Evolutionary conservation across 1,139 yeast species (phyloP).

Genomic region (Scheffersomyces insectosa): DNA sequence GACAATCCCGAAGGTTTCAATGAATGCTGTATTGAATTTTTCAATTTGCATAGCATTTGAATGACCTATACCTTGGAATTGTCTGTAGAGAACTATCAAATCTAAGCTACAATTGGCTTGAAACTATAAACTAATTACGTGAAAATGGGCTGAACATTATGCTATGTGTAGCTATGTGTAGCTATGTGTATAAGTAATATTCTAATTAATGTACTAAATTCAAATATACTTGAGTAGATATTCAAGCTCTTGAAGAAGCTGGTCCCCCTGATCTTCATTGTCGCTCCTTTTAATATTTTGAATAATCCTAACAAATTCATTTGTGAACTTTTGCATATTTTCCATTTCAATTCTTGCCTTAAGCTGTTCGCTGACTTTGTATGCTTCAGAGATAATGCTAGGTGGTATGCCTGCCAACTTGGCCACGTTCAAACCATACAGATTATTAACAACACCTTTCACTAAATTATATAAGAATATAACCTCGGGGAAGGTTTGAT

Average conservation of each 20-base stretch:
- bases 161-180: too few species aligned
- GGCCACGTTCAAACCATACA: constrained; percentile 82
- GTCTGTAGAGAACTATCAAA: too few species aligned
- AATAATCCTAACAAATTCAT: constrained; percentile 1
- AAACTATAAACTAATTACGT: too few species aligned
- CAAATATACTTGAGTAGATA: background rate
- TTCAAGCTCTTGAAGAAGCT: background rate
- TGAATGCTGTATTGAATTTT: constrained; percentile 25
- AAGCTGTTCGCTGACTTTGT: constrained; percentile 41
- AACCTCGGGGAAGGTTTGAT: constrained; percentile 40
- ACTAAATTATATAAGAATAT: constrained; percentile 65
- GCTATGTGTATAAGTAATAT: too few species aligned
- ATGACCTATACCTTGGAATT: background rate
- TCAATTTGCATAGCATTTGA: constrained; percentile 10
- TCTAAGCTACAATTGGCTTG: too few species aligned
- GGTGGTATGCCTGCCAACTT: constrained; percentile 63
- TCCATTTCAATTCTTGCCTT: constrained; percentile 32
- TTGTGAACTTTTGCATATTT: constrained; percentile 5
- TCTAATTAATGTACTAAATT: background rate
- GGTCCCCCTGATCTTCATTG: too few species aligned
- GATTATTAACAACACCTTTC: constrained; percentile 60
- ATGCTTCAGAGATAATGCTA: constrained; percentile 52
- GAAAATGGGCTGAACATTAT: too few species aligned
- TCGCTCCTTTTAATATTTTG: background rate
- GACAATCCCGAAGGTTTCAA: constrained; percentile 42